A percentile compares a stretch with the other conserved stretches of the same genome.
Conservation (phyloP, 495 filamentous ascomycete genomes). For the Coniosporium apollinis region DNA sequence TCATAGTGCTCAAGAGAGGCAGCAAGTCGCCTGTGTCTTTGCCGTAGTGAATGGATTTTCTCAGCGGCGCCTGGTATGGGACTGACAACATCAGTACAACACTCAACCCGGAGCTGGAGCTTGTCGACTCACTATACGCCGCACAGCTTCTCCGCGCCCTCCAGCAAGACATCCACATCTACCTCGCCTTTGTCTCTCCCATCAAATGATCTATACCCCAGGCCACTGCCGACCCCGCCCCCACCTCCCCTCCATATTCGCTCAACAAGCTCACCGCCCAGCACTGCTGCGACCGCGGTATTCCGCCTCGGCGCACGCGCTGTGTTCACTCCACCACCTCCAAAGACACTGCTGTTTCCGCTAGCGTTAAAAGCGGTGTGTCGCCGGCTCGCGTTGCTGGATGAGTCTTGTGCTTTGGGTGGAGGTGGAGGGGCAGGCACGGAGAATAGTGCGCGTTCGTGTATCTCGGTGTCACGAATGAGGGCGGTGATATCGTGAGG, state of each 20-base stretch:
- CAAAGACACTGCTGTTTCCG: slow-evolving; percentile 24
- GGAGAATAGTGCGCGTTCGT: slow-evolving; percentile 91
- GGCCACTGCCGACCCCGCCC: slow-evolving; percentile 22
- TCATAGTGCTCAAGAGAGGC: slow-evolving; percentile 68
- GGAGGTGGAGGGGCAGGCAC: slow-evolving; percentile 50
- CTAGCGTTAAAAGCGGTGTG: slow-evolving; percentile 30
- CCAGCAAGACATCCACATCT: slow-evolving; percentile 71
- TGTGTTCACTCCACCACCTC: slow-evolving; percentile 33
- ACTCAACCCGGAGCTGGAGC: neutral
- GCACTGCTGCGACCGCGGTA: slow-evolving; percentile 75
- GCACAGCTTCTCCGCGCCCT: slow-evolving; percentile 81
- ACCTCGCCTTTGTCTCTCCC: slow-evolving; percentile 47
- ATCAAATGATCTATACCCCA: slow-evolving; percentile 21
- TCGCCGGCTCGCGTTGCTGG: slow-evolving; percentile 30
- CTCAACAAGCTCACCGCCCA: slow-evolving; percentile 76
- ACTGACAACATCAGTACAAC: slow-evolving; percentile 22
- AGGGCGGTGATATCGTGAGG: slow-evolving; percentile 82
- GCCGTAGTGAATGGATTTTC: slow-evolving; percentile 52
- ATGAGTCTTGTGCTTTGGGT: slow-evolving; percentile 18
- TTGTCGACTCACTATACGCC: slow-evolving; percentile 51
- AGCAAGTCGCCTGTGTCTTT: slow-evolving; percentile 53
- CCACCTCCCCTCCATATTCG: slow-evolving; percentile 47
- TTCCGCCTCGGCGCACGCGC: slow-evolving; percentile 47
- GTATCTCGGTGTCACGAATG: slow-evolving; percentile 87
- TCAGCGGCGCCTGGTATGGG: slow-evolving; percentile 70